Base-by-base conservation (phyloP, 768 basidiomycete species). In the Pisolithus orientalis region DNA sequence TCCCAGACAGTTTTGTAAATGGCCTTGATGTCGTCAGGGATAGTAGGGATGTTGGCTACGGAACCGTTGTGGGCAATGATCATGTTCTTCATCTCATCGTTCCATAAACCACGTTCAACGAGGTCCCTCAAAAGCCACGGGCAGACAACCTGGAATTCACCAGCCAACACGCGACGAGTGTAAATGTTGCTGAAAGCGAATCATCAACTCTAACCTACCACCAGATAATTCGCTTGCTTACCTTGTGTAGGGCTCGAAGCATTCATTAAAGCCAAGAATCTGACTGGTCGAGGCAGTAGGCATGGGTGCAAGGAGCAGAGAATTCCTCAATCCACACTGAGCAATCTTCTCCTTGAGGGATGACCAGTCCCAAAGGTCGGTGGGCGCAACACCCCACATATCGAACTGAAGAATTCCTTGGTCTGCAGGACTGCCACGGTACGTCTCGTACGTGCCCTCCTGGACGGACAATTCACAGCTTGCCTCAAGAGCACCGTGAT, bases 1-100 rank as follows among this genome's bases (percentile, higher is more conserved):
- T 99, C 95, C 95, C 95, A 99, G 46, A 97, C 95, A n/a, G 95
- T 99, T 77, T 97, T 97, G 83, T 99, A 99, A 74, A 99, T 94
- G 0, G 90, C 89, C 73, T 96, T 97, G 72, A 94, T 78, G 58
- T 96, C 83, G 53, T 84, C 85, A 2, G 95, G 94, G 59, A 98
- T 92, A 44, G 65, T 80, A 27, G 90, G 85, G 59, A 97, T 92
- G 66, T 83, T 90, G 67, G 95, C 92, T 27, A 90, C 70, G 6
- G 87, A 89, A 27, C 88, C 95, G 62, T 93, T 88, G 72, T 95
- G 88, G 13, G 96, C 96, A 60, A 99, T 98, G 70, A 99, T 93
- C 80, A 90, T 87, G 74, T 97, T 94, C 81, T 95, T 96, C 95
- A 98, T 98, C 67, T 90, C 83, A 65, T 99, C 95, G 62, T 97